These are phyloP conservation scores for Trichomonascaceae sp. DNA, from an alignment of 1,139 yeast species.

Conservation along the genomic window DNA sequence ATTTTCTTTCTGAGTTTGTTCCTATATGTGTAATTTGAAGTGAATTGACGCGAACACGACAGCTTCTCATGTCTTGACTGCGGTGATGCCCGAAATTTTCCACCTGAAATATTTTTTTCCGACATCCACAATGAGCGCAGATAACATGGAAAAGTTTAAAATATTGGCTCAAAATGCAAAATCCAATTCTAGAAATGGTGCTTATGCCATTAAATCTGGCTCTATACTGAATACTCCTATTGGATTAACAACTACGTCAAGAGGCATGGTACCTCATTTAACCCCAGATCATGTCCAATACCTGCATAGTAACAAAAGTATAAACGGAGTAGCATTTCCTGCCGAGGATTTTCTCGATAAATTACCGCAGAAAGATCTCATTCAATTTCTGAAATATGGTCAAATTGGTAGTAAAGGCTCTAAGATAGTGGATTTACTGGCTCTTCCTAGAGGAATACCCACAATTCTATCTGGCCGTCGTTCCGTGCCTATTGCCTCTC, in stretches of 20 bases:
- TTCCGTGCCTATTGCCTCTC: slow-evolving; percentile 27
- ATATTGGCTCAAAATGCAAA: slow-evolving; percentile 3
- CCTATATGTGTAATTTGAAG: background rate
- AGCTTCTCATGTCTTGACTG: background rate
- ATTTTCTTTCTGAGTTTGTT: background rate
- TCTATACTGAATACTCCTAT: slow-evolving; percentile 27
- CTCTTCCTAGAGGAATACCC: slow-evolving; percentile 22
- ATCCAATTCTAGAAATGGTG: slow-evolving; percentile 5
- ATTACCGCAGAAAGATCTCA: slow-evolving; percentile 14
- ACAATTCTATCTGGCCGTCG: slow-evolving; percentile 27
- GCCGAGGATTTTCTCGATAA: slow-evolving; percentile 33
- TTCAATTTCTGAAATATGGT: slow-evolving; percentile 19
- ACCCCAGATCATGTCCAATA: slow-evolving; percentile 35
- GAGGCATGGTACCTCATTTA: slow-evolving; percentile 38
- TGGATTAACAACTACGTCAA: slow-evolving; percentile 31
- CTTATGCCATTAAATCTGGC: background rate
- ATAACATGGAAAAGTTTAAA: slow-evolving; percentile 2
- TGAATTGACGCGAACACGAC: background rate
- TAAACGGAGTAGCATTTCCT: slow-evolving; percentile 23
- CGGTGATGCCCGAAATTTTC: background rate
- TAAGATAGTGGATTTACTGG: slow-evolving; percentile 18
- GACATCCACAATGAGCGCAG: background rate
- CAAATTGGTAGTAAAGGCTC: slow-evolving; percentile 9
- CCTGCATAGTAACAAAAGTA: slow-evolving; percentile 13
- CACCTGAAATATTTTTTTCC: slow-evolving; percentile 1